Evolutionary conservation across 1,284 basidiomycete genomes (phyloP), one percentile per base, ranked within the genome.

Genomic region (Apiotrichum porosum): DNA sequence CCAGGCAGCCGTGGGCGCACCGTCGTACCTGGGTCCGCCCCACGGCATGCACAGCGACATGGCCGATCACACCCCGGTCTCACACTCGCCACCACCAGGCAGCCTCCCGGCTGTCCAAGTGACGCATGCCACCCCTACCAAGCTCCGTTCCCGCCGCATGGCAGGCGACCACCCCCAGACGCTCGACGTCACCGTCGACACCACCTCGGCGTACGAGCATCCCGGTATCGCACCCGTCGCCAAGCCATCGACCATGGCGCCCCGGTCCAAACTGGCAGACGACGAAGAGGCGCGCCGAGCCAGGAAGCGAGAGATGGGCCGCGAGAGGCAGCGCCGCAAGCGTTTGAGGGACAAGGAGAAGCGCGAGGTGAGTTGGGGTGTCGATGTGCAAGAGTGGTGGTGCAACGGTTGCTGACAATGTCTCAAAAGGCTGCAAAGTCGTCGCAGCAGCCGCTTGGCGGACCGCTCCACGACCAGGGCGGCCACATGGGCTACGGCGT

Each of bases 61-160:
- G 45, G 15, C 17, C 45, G 40, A 47, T 28, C 45, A 34, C 15
- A 26, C 36, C 33, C 8, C 28, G 15, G 12, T n/a, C 21, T n/a
- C 40, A 42, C 31, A 30, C 30, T 19, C 40, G 33, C 31, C 40
- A 42, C 34, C 33, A 39, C 37, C 28, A 18, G 18, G 33, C 23
- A 35, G 36, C 18, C 28, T 44, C 14, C 43, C 49, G 13, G 47
- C 37, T 26, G 26, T 61, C 1, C 61, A 62, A 12, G 52, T 65
- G 18, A 53, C 53, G 6, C 57, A 59, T n/a, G 52, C 62, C 19
- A 60, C 56, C 19, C 62, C 58, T 19, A 60, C 52, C 22, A 62
- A 56, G 48, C 54, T 47, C 21, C 47, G 54, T 28, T 46, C 51
- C 3, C 54, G 49, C 30, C 49, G 49, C n/a, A 44, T 30, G 17